These are phyloP conservation scores for Chaetomium olivaceum DNA, from an alignment of 2,329 filamentous ascomycete species.

Conservation along the genomic window DNA sequence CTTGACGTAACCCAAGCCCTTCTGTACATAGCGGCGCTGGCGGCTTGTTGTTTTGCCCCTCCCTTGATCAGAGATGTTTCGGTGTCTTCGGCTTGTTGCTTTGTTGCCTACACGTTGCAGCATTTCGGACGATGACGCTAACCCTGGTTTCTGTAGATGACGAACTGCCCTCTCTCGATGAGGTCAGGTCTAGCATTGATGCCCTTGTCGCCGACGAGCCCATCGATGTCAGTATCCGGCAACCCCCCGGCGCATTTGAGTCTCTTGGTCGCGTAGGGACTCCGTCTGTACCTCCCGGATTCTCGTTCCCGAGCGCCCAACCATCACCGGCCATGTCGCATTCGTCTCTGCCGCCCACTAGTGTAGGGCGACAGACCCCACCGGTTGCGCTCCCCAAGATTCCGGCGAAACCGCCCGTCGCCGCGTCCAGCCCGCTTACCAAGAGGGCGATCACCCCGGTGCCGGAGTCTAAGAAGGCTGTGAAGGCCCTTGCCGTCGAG, in stretches of 20 bases:
- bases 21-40: conserved; percentile 47
- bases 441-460: conserved; percentile 32
- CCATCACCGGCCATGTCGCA: conserved; percentile 38
- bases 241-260: conserved; percentile 34
- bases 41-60: conserved; percentile 34
- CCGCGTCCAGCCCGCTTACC: conserved; percentile 30
- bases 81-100: background rate
- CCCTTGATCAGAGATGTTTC: conserved; percentile 2
- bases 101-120: background rate
- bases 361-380: conserved; percentile 32
- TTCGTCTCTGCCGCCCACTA: conserved; percentile 27
- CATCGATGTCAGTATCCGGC: conserved; percentile 35
- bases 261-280: conserved; percentile 34
- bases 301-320: conserved; percentile 44
- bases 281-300: conserved; percentile 50
- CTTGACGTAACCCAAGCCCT: conserved; percentile 51
- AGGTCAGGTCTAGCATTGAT: conserved; percentile 64
- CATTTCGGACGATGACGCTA: conserved; percentile 41
- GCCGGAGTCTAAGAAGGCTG: conserved; percentile 35
- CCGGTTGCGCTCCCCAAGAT: conserved; percentile 33
- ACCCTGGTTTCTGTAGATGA: conserved; percentile 56
- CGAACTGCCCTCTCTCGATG: conserved; percentile 60
- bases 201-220: conserved; percentile 66
- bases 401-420: conserved; percentile 37
- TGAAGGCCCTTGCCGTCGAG: conserved; percentile 48